Evolutionary conservation across 352 stramenopile genomes (phyloP).

Genomic region (Phytophthora cactorum): DNA sequence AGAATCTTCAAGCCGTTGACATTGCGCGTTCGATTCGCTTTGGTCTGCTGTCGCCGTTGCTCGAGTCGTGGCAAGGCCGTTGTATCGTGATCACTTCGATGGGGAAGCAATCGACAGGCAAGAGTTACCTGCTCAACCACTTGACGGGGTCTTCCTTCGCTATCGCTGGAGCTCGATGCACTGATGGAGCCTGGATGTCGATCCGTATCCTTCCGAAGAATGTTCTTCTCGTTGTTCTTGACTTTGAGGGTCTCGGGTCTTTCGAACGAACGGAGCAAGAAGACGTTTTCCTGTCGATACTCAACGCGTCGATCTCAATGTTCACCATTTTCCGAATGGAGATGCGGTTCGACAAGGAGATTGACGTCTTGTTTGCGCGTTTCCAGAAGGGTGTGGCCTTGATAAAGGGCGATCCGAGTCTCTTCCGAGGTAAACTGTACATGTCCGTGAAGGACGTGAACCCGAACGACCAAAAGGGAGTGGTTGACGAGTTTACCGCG

Average conservation of each 20-base stretch:
- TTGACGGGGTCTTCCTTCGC: slow-evolving; percentile 77
- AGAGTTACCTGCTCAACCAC: slow-evolving; percentile 85
- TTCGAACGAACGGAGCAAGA: slow-evolving; percentile 81
- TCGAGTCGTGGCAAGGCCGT: slow-evolving; percentile 46
- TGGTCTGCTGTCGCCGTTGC: slow-evolving; percentile 40
- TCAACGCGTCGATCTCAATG: slow-evolving; percentile 77
- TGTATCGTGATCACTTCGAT: slow-evolving; percentile 53
- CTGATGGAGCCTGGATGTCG: slow-evolving; percentile 53
- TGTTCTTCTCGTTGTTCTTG: slow-evolving; percentile 71
- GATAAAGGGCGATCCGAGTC: slow-evolving; percentile 57
- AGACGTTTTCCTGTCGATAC: slow-evolving; percentile 74
- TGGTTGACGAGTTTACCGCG: slow-evolving; percentile 59
- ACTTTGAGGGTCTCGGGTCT: slow-evolving; percentile 81
- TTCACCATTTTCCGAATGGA: slow-evolving; percentile 81
- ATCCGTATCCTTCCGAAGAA: slow-evolving; percentile 37
- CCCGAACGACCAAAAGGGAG: slow-evolving; percentile 60
- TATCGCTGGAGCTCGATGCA: slow-evolving; percentile 53
- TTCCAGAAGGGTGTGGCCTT: slow-evolving; percentile 74
- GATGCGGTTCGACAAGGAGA: slow-evolving; percentile 84
- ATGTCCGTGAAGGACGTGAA: slow-evolving; percentile 88
- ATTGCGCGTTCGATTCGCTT: slow-evolving; percentile 62
- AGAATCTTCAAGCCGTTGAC: slow-evolving; percentile 41
- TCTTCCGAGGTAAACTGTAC: slow-evolving; percentile 70
- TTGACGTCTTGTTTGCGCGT: slow-evolving; percentile 64
- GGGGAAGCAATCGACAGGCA: slow-evolving; percentile 80